A percentile compares a stretch with the other conserved stretches of the same genome.
Evolutionary conservation across 2,329 filamentous ascomycete species (phyloP).

Genomic region (Mollisiaceae sp.): DNA sequence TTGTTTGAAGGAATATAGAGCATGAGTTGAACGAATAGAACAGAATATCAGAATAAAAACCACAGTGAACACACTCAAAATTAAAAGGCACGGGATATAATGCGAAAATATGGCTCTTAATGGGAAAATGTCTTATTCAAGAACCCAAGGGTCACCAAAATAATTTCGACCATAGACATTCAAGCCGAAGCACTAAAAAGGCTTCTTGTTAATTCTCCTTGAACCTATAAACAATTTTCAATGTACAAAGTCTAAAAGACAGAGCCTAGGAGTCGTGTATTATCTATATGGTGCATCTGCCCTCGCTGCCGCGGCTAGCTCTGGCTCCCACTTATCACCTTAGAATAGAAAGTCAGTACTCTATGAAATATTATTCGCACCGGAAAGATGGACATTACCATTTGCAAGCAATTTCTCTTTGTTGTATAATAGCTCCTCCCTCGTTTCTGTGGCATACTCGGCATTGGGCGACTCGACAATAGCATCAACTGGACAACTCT

Average conservation of each 20-base stretch:
- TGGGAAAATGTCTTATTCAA: no score
- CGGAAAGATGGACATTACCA: conserved; percentile 42
- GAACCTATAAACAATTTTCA: conserved; percentile 30
- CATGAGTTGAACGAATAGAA: no score
- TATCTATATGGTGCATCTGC: conserved; percentile 93
- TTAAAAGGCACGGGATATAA: no score
- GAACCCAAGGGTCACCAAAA: no score
- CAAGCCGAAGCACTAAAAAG: not conserved
- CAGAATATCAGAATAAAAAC: no score
- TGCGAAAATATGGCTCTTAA: no score
- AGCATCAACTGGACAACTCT: conserved; percentile 97
- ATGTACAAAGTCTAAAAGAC: conserved; percentile 35
- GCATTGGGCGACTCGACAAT: conserved; percentile 80
- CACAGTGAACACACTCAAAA: no score
- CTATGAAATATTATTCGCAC: not conserved
- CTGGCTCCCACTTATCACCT: conserved; percentile 95
- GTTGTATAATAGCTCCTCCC: conserved; percentile 97
- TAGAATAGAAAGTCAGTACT: not conserved
- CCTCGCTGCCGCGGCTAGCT: conserved; percentile 88
- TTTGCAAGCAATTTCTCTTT: conserved; percentile 92
- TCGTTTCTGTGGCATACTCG: conserved; percentile 76
- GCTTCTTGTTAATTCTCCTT: not conserved
- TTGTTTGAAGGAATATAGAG: no score
- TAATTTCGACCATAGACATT: no score
- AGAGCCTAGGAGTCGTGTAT: conserved; percentile 33